These are phyloP conservation scores for Naegleria fowleri DNA, from an alignment of 208 protist species.

Conservation along the genomic window DNA sequence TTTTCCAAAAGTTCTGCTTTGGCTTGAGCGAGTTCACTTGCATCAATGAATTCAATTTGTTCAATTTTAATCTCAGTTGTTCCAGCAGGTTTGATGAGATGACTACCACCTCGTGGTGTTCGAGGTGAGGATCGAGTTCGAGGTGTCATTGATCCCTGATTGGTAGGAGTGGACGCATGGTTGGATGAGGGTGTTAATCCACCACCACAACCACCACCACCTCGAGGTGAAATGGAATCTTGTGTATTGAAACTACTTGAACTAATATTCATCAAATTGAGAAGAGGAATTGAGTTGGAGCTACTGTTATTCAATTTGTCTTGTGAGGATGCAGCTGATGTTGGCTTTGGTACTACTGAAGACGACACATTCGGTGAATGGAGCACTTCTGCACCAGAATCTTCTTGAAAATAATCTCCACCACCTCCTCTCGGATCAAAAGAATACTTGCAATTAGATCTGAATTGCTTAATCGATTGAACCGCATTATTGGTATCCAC, in stretches of 20 bases:
- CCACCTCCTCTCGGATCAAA: background rate
- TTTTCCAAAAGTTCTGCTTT: background rate
- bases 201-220: too few relatives aligned
- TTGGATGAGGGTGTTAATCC: too few relatives aligned
- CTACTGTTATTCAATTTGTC: background rate
- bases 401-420: background rate
- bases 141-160: background rate
- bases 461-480: background rate
- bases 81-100: background rate
- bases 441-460: background rate
- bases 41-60: conserved; percentile 9
- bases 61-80: background rate
- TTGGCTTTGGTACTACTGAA: too few relatives aligned
- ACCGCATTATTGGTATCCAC: background rate
- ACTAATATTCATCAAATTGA: background rate
- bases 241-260: background rate
- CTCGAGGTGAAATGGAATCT: background rate
- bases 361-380: background rate
- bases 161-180: too few relatives aligned
- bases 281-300: background rate
- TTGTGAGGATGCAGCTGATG: too few relatives aligned
- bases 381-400: background rate
- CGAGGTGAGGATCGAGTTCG: background rate
- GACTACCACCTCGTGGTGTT: background rate
- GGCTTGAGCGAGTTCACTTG: background rate